phyloP scores from a whole-genome alignment of 2,329 filamentous ascomycete genomes.

The Drechslerella dactyloides region DNA sequence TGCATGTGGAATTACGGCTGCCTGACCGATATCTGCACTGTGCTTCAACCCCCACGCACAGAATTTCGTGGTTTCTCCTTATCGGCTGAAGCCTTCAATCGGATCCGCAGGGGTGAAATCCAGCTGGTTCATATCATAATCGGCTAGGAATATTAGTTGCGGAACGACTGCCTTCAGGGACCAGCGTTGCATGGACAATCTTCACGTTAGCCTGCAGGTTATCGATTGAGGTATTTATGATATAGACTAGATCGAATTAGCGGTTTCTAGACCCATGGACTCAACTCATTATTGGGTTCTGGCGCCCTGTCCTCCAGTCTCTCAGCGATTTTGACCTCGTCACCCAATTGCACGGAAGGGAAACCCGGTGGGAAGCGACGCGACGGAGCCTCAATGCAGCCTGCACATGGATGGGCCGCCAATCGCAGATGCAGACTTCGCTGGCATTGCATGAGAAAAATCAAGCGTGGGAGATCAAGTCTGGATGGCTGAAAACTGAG shows the following conservation, averaged over 20 bases:
- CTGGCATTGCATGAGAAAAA: conserved; percentile 39
- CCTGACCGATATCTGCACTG: conserved; percentile 6
- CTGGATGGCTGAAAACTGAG: neutral
- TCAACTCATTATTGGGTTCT: neutral
- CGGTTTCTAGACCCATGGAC: neutral
- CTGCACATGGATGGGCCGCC: conserved; percentile 7
- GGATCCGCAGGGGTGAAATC: conserved; percentile 10
- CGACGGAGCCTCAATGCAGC: conserved; percentile 43
- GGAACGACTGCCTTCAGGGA: conserved; percentile 16
- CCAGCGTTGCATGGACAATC: neutral
- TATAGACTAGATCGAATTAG: neutral
- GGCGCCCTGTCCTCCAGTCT: neutral
- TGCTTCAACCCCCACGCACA: conserved; percentile 28
- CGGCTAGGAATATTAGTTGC: conserved; percentile 37
- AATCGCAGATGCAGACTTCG: conserved; percentile 37
- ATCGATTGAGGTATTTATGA: conserved; percentile 34
- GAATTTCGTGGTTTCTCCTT: conserved; percentile 23
- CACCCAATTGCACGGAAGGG: conserved; percentile 1
- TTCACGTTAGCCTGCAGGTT: neutral
- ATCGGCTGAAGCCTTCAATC: conserved; percentile 29
- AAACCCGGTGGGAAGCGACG: conserved; percentile 23
- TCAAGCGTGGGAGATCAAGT: conserved; percentile 6
- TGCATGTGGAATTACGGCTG: neutral
- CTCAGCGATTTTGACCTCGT: conserved; percentile 6
- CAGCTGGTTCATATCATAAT: conserved; percentile 5